Conservation (phyloP, 2,329 filamentous ascomycete genomes). For the Aspergillus sp. region DNA sequence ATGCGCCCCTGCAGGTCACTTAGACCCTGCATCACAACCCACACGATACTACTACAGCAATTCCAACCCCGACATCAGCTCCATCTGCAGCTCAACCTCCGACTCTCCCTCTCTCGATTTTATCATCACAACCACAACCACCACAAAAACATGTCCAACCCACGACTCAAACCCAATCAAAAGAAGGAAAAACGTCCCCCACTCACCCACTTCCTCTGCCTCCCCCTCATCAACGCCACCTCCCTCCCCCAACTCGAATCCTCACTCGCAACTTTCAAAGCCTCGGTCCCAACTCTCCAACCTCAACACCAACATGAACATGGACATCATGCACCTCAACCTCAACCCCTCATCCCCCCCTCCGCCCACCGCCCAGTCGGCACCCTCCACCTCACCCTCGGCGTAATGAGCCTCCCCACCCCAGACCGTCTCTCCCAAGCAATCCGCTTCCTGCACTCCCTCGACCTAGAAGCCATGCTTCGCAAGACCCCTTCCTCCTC, state of each 20-base stretch:
- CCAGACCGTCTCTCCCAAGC: constrained; percentile 53
- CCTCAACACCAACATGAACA: constrained; percentile 8
- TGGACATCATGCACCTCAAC: constrained; percentile 34
- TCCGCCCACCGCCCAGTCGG: constrained; percentile 74
- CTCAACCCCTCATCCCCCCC: constrained; percentile 54
- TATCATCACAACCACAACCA: background rate
- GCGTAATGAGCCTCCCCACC: constrained; percentile 73
- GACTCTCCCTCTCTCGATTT: too few species aligned
- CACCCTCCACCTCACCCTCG: constrained; percentile 82
- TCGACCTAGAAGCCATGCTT: constrained; percentile 48
- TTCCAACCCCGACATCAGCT: constrained; percentile 1
- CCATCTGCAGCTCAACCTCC: too few species aligned
- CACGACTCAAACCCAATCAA: background rate
- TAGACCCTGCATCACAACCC: background rate
- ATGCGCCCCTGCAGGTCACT: constrained; percentile 1
- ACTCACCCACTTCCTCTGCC: constrained; percentile 50
- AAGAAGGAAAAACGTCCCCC: constrained; percentile 31
- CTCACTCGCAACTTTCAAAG: constrained; percentile 62
- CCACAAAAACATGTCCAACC: constrained; percentile 11
- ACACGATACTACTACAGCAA: constrained; percentile 5
- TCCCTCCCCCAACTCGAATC: constrained; percentile 67
- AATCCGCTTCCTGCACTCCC: constrained; percentile 43
- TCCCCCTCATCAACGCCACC: constrained; percentile 62
- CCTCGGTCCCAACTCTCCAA: constrained; percentile 49
- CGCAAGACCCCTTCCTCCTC: constrained; percentile 17